Base-by-base conservation (phyloP, 768 basidiomycete genomes). In the Amanita molliuscula region DNA sequence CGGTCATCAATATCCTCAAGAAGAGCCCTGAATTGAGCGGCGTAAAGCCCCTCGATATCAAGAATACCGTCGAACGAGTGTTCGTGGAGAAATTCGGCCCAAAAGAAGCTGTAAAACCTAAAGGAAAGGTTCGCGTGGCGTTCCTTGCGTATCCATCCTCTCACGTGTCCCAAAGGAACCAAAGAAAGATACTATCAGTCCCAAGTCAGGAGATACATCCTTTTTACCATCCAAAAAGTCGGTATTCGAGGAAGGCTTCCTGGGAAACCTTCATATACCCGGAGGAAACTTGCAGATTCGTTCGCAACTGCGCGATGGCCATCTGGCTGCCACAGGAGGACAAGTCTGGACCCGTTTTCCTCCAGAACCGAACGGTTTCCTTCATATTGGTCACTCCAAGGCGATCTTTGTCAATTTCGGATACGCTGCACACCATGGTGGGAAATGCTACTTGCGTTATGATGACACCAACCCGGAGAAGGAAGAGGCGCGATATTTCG, bases 381-480 rank as follows among this genome's bases (percentile, higher is more conserved):
- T 98, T 35, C 96, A 92, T 59, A 85, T 91, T 56, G 95, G 95
- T 2, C 96, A 99, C 61, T 97, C 94, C 44, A 99, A 99, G 62
- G 95, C 96, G 2, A 97, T 99, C 60, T 95, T 96, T 59, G 83
- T 98, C 54, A 88, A 94, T 65, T 99, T 98, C 64, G 96, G 96
- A n/a, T 99, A 91, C 62, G 96, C 96, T 29, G 91, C 92, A 11
- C 81, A 93, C 64, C 76, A 96, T 61, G 79, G 80, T n/a, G 96
- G 96, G 33, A 81, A 85, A 59, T 89, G 88, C 54, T 98, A 96
- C 64, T 74, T 99, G 37, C 82, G 96, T 50, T 99, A 89, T 59
- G 96, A 99, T 62, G 96, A 99, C 65, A 99, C 96, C 28, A 99
- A 99, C 65, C 96, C 96, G 0, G 93, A 96, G 67, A 92, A 92